These are phyloP conservation scores for Aspergillus neoniger DNA, from an alignment of 2,329 filamentous ascomycete genomes.

Conservation along the genomic window DNA sequence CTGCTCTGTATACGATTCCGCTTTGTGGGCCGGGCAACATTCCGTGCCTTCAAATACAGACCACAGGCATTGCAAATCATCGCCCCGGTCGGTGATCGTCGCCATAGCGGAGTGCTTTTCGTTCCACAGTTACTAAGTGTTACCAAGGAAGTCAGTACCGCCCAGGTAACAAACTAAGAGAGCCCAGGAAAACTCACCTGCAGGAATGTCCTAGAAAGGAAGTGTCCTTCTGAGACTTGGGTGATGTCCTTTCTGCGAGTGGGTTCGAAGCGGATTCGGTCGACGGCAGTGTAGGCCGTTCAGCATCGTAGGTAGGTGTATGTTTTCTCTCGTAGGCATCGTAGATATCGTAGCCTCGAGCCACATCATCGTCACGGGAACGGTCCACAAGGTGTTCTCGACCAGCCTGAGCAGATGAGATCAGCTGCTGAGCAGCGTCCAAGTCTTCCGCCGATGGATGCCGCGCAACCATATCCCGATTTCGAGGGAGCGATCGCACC, in stretches of 20 bases:
- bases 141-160: conserved; percentile 3
- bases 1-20: conserved; percentile 68
- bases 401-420: conserved; percentile 49
- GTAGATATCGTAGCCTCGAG: conserved; percentile 21
- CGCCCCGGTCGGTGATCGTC: conserved; percentile 85
- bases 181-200: conserved; percentile 34
- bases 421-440: conserved; percentile 51
- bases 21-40: conserved; percentile 85
- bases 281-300: conserved; percentile 19
- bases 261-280: conserved; percentile 18
- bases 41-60: conserved; percentile 89
- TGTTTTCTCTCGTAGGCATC: conserved; percentile 21
- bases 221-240: conserved; percentile 40
- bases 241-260: conserved; percentile 34
- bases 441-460: conserved; percentile 51
- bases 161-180: conserved; percentile 2
- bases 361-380: conserved; percentile 23
- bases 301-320: conserved; percentile 18
- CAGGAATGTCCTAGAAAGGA: conserved; percentile 45
- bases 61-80: conserved; percentile 99
- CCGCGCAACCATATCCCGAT: conserved; percentile 36
- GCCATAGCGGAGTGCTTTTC: conserved; percentile 90
- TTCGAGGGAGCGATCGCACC: conserved; percentile 34
- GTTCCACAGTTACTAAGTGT: conserved; percentile 82
- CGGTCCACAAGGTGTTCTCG: conserved; percentile 38